Evolutionary conservation across 2,329 filamentous ascomycete genomes (phyloP).

Genomic region (Ceratocystis colombiana): DNA sequence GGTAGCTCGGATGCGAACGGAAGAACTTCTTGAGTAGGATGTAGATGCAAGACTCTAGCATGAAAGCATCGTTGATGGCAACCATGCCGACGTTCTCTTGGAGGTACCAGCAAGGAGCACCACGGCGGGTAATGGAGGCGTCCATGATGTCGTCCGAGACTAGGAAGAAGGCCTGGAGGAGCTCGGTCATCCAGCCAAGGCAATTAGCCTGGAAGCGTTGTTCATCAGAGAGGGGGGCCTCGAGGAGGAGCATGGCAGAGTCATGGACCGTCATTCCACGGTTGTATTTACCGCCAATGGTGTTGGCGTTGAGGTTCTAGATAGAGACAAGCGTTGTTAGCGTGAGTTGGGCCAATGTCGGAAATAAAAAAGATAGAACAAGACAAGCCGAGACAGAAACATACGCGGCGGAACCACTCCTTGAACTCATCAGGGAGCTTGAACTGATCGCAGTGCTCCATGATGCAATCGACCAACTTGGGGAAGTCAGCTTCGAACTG

Average conservation of each 20-base stretch:
- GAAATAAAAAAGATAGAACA: not conserved
- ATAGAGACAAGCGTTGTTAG: conserved; percentile 20
- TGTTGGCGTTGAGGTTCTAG: conserved; percentile 75
- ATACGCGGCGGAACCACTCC: conserved; percentile 76
- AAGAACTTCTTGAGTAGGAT: conserved; percentile 88
- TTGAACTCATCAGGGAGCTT: conserved; percentile 71
- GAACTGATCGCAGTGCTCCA: conserved; percentile 68
- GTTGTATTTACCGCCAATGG: conserved; percentile 93
- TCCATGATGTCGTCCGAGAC: conserved; percentile 99
- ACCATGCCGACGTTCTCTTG: conserved; percentile 83
- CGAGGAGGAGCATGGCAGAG: conserved; percentile 69
- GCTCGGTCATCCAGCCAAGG: conserved; percentile 94
- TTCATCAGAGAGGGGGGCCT: conserved; percentile 58
- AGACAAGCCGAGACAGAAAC: conserved; percentile 24
- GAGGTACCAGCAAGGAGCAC: conserved; percentile 93
- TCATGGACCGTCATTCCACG: conserved; percentile 96
- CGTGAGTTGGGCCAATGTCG: not conserved
- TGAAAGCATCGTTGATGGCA: conserved; percentile 96
- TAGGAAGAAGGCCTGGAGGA: conserved; percentile 97
- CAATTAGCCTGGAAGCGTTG: conserved; percentile 83
- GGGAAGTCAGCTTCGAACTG: conserved; percentile 90
- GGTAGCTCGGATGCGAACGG: conserved; percentile 72
- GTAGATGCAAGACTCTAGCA: conserved; percentile 89
- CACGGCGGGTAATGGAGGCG: conserved; percentile 82
- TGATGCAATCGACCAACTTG: conserved; percentile 69